Evolutionary conservation across 192 early-diverging fungal genomes (phyloP).

Genomic region (Entophlyctis helioformis): DNA sequence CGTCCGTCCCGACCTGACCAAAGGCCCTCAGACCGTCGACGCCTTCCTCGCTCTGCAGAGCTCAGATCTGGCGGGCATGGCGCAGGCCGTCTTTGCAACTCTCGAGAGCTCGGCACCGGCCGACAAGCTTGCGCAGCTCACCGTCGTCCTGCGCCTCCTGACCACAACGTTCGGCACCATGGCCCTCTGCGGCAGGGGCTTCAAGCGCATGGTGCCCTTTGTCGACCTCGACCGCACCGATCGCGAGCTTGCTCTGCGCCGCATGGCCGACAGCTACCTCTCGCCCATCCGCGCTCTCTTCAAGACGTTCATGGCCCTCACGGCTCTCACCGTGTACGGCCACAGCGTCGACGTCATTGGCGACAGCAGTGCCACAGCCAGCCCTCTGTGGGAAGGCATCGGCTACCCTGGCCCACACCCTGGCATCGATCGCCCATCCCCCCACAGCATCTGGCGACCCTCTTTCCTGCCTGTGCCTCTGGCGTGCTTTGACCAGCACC

Average conservation of each 20-base stretch:
- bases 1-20: slow-evolving; percentile 5
- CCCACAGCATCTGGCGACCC: slow-evolving; percentile 31
- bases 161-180: slow-evolving; percentile 13
- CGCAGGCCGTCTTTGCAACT: neutral
- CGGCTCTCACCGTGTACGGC: slow-evolving; percentile 11
- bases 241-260: slow-evolving; percentile 13
- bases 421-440: slow-evolving; percentile 15
- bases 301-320: slow-evolving; percentile 11
- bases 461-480: slow-evolving; percentile 38
- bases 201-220: slow-evolving; percentile 11
- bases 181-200: slow-evolving; percentile 7
- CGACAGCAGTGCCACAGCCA: neutral
- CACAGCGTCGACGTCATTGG: no score
- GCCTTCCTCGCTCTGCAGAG: slow-evolving; percentile 8
- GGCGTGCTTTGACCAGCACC: no score
- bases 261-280: slow-evolving; percentile 11
- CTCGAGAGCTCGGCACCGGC: neutral
- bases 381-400: slow-evolving; percentile 25
- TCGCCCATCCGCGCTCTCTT: slow-evolving; percentile 14
- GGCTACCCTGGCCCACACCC: slow-evolving; percentile 45
- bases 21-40: slow-evolving; percentile 14
- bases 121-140: slow-evolving; percentile 10
- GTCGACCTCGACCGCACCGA: slow-evolving; percentile 11
- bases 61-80: slow-evolving; percentile 3
- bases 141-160: slow-evolving; percentile 13